Conservation (phyloP, 139 green algal species). For the Eudorina sp. region DNA sequence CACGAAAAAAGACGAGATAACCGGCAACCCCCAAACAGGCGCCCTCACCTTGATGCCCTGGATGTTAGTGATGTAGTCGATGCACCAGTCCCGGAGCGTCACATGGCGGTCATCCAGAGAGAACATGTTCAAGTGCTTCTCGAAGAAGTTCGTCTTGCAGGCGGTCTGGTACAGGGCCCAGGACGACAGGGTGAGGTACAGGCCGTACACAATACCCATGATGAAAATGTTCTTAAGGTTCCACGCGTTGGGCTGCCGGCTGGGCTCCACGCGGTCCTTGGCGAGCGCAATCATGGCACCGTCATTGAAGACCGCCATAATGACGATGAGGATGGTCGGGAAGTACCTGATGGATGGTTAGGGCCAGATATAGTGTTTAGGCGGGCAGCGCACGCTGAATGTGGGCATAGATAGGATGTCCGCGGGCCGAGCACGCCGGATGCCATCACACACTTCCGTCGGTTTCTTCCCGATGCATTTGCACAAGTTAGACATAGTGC, state of each 20-base stretch:
- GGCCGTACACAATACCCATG: conserved; percentile 83
- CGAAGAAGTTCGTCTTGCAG: conserved; percentile 77
- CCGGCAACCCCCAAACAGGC: too few relatives aligned
- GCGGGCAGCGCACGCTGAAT: too few relatives aligned
- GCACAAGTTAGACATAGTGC: too few relatives aligned
- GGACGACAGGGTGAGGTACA: conserved; percentile 85
- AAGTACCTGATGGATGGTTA: conserved; percentile 85
- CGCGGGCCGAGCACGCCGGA: too few relatives aligned
- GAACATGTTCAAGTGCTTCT: conserved; percentile 68
- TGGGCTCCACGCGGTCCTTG: conserved; percentile 81
- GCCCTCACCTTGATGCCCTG: background rate
- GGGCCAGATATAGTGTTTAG: too few relatives aligned
- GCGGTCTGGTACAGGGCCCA: conserved; percentile 74
- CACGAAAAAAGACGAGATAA: too few relatives aligned
- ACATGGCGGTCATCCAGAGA: conserved; percentile 66
- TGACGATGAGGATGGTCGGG: conserved; percentile 88
- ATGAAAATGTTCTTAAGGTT: conserved; percentile 86
- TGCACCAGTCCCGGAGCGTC: conserved; percentile 63
- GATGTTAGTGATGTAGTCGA: conserved; percentile 12
- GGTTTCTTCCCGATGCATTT: too few relatives aligned
- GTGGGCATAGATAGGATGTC: too few relatives aligned
- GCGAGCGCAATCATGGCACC: conserved; percentile 91
- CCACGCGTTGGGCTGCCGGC: conserved; percentile 79
- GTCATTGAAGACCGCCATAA: conserved; percentile 93
- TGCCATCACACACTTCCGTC: too few relatives aligned